Evolutionary conservation across 2,329 filamentous ascomycete species (phyloP).

Genomic region (Biscogniauxia mediterranea): DNA sequence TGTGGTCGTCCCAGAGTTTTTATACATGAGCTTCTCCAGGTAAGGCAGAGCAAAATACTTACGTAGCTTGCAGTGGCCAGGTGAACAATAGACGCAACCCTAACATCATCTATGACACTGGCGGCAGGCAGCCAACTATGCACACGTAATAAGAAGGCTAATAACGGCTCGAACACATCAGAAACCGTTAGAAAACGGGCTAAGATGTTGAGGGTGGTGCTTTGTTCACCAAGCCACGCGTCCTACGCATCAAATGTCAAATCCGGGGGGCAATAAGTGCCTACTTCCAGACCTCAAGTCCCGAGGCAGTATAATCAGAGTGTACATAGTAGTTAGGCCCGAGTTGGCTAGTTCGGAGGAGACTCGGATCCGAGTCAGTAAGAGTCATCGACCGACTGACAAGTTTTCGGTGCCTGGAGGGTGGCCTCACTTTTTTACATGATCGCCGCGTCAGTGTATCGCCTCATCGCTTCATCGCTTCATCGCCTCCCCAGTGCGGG

Average conservation of each 20-base stretch:
- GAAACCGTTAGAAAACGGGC: conserved; percentile 1
- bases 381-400: not conserved
- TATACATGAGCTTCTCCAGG: not conserved
- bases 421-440: not conserved
- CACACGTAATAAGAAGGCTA: conserved; percentile 1
- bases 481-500: not conserved
- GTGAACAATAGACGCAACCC: not conserved
- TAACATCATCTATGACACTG: not conserved
- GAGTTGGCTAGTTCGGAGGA: not conserved
- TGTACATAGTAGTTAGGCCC: not conserved
- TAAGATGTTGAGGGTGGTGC: not conserved
- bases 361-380: not conserved
- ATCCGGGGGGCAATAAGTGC: not conserved
- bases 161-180: not conserved
- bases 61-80: not conserved
- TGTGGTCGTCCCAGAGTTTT: not conserved
- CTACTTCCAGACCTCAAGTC: no score
- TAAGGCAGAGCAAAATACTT: not conserved
- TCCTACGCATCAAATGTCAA: not conserved
- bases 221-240: not conserved
- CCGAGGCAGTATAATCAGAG: not conserved
- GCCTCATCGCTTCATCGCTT: conserved; percentile 4
- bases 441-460: conserved; percentile 3
- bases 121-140: not conserved
- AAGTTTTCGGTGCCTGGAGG: not conserved